Conservation (phyloP, 768 basidiomycete genomes). For the Collybiopsis confluens region DNA sequence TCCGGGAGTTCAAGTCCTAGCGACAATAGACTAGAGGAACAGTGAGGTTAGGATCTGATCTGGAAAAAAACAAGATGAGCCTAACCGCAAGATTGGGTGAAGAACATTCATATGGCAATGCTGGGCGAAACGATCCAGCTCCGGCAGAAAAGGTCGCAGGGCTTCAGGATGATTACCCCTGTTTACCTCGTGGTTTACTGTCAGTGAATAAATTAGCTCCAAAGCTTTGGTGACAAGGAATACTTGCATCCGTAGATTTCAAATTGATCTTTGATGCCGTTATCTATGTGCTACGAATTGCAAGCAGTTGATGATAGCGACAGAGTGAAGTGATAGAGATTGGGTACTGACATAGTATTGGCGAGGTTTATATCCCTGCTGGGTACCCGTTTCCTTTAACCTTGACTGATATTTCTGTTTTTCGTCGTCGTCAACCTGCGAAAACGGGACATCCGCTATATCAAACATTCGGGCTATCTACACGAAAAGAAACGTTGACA, state of each 20-base stretch:
- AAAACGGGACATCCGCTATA: slow-evolving; percentile 41
- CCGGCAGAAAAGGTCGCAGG: slow-evolving; percentile 24
- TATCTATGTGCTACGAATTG: slow-evolving; percentile 31
- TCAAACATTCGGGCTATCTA: slow-evolving; percentile 43
- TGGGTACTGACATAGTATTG: slow-evolving; percentile 38
- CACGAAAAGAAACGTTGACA: not conserved
- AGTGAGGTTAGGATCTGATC: too few relatives aligned
- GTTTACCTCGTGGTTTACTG: slow-evolving; percentile 31
- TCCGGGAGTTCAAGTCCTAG: slow-evolving; percentile 37
- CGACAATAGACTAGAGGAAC: slow-evolving; percentile 29
- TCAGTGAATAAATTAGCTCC: not conserved
- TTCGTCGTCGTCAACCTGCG: slow-evolving; percentile 34
- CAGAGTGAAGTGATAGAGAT: too few relatives aligned
- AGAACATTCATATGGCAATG: slow-evolving; percentile 24
- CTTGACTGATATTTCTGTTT: slow-evolving; percentile 33
- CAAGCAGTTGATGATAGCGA: too few relatives aligned
- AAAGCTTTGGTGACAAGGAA: too few relatives aligned
- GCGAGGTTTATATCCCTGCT: slow-evolving; percentile 49
- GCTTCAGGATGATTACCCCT: slow-evolving; percentile 30
- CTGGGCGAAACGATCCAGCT: slow-evolving; percentile 21
- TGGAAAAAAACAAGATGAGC: not conserved
- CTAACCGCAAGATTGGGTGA: slow-evolving; percentile 28
- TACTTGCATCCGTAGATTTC: slow-evolving; percentile 38
- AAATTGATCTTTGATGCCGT: slow-evolving; percentile 36
- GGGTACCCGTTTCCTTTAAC: slow-evolving; percentile 40